phyloP scores from a whole-genome alignment of 2,329 filamentous ascomycete species.

The Phaeosphaeriaceae sp. region DNA sequence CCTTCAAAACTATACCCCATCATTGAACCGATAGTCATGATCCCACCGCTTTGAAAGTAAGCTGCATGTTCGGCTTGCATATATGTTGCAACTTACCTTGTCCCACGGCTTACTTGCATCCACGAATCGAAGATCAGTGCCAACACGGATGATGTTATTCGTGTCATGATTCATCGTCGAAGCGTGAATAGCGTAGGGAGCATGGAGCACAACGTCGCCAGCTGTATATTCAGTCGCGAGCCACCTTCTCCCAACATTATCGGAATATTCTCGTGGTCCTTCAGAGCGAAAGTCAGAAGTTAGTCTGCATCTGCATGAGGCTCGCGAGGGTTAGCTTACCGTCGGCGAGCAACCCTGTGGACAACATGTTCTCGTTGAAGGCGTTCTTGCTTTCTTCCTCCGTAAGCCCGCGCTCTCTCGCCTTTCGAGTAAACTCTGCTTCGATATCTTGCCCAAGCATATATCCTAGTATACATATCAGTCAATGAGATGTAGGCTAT shows the following conservation, averaged over 20 bases:
- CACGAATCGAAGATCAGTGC: constrained; percentile 64
- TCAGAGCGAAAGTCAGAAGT: too few relatives aligned
- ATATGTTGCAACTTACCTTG: constrained; percentile 41
- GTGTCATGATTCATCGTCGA: constrained; percentile 63
- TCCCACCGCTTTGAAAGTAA: constrained; percentile 37
- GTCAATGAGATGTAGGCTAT: neutral
- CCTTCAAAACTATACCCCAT: constrained; percentile 25
- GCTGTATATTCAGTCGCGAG: constrained; percentile 62
- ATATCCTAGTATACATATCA: constrained; percentile 42
- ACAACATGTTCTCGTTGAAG: constrained; percentile 65
- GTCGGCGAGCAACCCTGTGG: constrained; percentile 60
- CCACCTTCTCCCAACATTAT: constrained; percentile 55
- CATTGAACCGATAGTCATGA: constrained; percentile 39
- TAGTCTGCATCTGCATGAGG: too few relatives aligned
- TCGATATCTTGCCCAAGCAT: constrained; percentile 59
- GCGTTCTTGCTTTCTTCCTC: constrained; percentile 57
- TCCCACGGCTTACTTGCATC: constrained; percentile 60
- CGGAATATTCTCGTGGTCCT: constrained; percentile 52
- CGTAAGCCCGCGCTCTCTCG: constrained; percentile 56
- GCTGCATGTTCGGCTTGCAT: neutral
- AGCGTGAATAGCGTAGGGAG: constrained; percentile 57
- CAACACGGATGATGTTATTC: constrained; percentile 60
- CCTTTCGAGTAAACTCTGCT: constrained; percentile 56
- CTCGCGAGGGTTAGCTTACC: constrained; percentile 18
- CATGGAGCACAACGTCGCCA: constrained; percentile 56